Evolutionary conservation across 257 asterid species (phyloP).

Genomic region (Paraleonurus japonicus): DNA sequence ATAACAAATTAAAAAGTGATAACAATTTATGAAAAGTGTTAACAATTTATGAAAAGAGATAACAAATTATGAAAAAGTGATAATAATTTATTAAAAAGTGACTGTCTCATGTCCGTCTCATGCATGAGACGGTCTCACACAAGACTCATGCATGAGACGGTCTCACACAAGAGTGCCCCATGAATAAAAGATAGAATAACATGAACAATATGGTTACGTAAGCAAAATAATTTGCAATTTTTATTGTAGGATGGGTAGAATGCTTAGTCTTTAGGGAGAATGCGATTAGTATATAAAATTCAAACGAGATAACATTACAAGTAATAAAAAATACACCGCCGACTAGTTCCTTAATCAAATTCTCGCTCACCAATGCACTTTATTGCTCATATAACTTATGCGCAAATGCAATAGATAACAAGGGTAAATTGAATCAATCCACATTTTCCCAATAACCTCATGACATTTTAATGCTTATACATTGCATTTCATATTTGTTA

Average conservation of each 20-base stretch:
- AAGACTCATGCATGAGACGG: too few species aligned
- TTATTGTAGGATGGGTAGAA: neutral
- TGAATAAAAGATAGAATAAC: neutral
- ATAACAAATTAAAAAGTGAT: too few species aligned
- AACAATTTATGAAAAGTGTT: too few species aligned
- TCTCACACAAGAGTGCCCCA: too few species aligned
- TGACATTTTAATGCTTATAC: neutral
- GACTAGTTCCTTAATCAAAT: neutral
- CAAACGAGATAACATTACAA: neutral
- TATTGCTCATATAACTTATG: neutral
- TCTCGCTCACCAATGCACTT: constrained; percentile 3
- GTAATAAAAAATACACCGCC: constrained; percentile 10
- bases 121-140: too few species aligned
- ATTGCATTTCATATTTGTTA: constrained; percentile 2
- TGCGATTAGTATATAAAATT: neutral
- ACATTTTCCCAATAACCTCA: neutral
- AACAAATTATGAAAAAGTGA: too few species aligned
- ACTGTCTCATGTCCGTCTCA: too few species aligned
- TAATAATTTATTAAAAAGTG: too few species aligned
- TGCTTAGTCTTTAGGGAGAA: constrained; percentile 7
- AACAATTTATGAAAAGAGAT: too few species aligned
- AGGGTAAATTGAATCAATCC: constrained; percentile 1
- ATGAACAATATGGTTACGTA: neutral
- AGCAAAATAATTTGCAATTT: neutral
- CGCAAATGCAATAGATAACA: neutral